Percentiles rank a stretch among this genome's conserved stretches.
phyloP scores from a whole-genome alignment of 2,329 filamentous ascomycete genomes.

The Aphanoascus verrucosus region DNA sequence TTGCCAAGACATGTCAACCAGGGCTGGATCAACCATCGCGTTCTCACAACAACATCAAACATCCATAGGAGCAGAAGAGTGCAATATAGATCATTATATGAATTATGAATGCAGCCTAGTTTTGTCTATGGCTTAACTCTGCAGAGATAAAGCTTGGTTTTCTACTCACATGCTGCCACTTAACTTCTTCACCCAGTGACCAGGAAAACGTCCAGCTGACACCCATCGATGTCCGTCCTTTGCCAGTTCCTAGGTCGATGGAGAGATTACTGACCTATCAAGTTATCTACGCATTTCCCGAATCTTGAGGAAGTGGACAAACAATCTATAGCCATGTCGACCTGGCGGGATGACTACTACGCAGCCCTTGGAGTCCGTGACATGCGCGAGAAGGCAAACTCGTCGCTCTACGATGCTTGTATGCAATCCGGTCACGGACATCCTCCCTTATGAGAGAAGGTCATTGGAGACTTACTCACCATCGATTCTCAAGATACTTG shows the following conservation, averaged over 20 bases:
- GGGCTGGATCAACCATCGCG: background rate
- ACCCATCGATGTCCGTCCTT: background rate
- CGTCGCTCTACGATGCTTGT: constrained; percentile 71
- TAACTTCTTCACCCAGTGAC: background rate
- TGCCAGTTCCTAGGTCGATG: background rate
- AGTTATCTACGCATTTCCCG: background rate
- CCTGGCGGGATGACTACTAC: constrained; percentile 75
- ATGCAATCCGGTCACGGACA: constrained; percentile 17
- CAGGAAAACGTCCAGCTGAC: background rate
- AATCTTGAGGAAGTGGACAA: background rate
- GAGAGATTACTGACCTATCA: background rate
- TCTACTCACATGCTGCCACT: background rate
- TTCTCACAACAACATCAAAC: background rate
- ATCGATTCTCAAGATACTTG: constrained; percentile 44
- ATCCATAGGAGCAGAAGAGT: background rate
- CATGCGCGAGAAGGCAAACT: constrained; percentile 54
- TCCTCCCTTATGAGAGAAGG: background rate
- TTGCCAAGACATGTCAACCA: constrained; percentile 5
- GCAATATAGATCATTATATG: background rate
- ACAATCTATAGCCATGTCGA: constrained; percentile 41
- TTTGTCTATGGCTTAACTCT: background rate
- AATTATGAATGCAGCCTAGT: background rate
- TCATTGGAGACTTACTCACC: background rate
- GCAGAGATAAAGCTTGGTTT: background rate
- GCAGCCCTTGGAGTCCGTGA: constrained; percentile 62